Conservation (phyloP, 768 basidiomycete genomes). For the Lyophyllum shimeji region DNA sequence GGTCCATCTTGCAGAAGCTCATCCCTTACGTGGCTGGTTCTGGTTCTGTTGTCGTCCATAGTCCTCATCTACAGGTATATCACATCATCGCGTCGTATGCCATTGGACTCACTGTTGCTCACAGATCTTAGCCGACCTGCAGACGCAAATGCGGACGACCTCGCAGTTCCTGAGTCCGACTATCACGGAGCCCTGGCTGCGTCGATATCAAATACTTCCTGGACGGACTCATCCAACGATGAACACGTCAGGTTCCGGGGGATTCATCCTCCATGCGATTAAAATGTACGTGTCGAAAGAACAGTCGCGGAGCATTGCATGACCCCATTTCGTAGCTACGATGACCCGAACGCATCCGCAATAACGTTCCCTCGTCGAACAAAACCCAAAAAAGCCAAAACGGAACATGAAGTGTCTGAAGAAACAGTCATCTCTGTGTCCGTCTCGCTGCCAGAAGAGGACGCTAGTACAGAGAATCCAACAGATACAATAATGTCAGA, state of each 20-base stretch:
- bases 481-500: slow-evolving; percentile 12
- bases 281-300: slow-evolving; percentile 61
- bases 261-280: slow-evolving; percentile 81
- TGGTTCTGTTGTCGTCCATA: slow-evolving; percentile 82
- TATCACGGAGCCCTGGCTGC: slow-evolving; percentile 83
- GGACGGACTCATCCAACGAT: slow-evolving; percentile 96
- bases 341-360: slow-evolving; percentile 62
- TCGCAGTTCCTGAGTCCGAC: slow-evolving; percentile 75
- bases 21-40: slow-evolving; percentile 83
- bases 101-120: not conserved
- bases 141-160: slow-evolving; percentile 63
- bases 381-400: slow-evolving; percentile 35
- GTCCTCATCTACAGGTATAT: slow-evolving; percentile 75
- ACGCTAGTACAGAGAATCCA: slow-evolving; percentile 4
- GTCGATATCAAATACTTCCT: slow-evolving; percentile 93
- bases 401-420: slow-evolving; percentile 11
- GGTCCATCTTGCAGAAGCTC: slow-evolving; percentile 73
- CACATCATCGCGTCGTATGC: not conserved
- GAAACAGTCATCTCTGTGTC: not conserved
- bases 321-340: slow-evolving; percentile 41
- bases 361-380: slow-evolving; percentile 47
- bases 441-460: slow-evolving; percentile 4
- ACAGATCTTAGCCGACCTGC: slow-evolving; percentile 76
- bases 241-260: slow-evolving; percentile 86
- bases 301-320: slow-evolving; percentile 1